Conservation (phyloP, 345 rosid species). For the Heritiera littoralis region DNA sequence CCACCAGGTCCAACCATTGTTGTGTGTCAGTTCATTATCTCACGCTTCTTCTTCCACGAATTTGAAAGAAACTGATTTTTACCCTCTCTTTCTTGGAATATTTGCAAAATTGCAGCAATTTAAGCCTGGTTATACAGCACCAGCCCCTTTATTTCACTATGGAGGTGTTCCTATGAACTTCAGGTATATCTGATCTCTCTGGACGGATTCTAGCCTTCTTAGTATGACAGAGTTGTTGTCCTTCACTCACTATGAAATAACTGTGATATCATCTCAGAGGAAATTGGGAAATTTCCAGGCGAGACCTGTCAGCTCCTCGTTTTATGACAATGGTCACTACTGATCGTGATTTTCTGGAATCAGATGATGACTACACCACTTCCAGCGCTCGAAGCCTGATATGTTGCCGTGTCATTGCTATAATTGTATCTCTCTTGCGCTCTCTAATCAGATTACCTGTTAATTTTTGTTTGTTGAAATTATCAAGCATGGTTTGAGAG, state of each 20-base stretch:
- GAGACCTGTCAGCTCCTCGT: conserved; percentile 49
- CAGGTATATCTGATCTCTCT: conserved; percentile 40
- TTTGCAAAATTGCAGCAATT: conserved; percentile 56
- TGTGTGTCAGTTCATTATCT: background rate
- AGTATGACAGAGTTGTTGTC: background rate
- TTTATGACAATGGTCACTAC: conserved; percentile 46
- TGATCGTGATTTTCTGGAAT: conserved; percentile 40
- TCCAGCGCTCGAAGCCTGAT: conserved; percentile 58
- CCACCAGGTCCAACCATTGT: conserved; percentile 51
- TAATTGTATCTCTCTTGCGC: conserved; percentile 49
- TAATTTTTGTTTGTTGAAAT: background rate
- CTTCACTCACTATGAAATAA: background rate
- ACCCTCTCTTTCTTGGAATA: background rate
- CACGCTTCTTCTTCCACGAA: background rate
- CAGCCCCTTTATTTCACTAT: conserved; percentile 51
- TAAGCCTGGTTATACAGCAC: conserved; percentile 64
- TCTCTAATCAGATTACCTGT: background rate
- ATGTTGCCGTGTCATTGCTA: conserved; percentile 69
- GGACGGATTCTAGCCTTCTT: background rate
- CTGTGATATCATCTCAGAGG: conserved; percentile 35
- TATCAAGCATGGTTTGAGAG: background rate
- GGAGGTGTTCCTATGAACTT: conserved; percentile 60
- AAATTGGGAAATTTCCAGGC: conserved; percentile 63
- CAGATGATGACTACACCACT: conserved; percentile 47
- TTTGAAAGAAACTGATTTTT: background rate